Evolutionary conservation across 345 rosid genomes (phyloP), one percentile per base, ranked within the genome.

Genomic region (Eucalyptus marginata): DNA sequence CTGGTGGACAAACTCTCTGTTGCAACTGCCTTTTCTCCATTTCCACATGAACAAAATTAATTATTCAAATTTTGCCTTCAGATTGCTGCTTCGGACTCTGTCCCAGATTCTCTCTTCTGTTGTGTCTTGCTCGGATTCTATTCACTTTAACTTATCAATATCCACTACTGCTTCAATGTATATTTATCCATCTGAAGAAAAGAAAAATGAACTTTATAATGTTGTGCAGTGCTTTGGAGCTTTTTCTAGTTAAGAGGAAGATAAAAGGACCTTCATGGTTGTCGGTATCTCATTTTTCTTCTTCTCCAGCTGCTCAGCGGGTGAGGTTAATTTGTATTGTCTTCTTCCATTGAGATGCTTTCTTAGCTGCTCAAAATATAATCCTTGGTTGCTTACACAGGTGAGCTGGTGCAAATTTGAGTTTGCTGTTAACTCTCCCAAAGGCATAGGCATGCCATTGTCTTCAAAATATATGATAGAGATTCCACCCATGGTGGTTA

Each of bases 341-440:
- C 86, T 66, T 47, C 87, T 91, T 58, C 56, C 89, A 86, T 90
- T 88, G 89, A n/a, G 88, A 71, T 20, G 46, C 83, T 66, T 43
- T 87, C 50, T 87, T 31, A 64, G 27, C 56, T 3, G 56, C 76
- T 44, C 81, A 43, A 36, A 5, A 13, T 71, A 24, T 40, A 71
- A 71, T 71, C 46, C 85, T 88, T 89, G 89, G 91, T 66, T 87
- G 88, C 87, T 89, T 92, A 87, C 18, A 87, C 93, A 97, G 99
- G 96, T 97, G 90, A 98, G 99, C 93, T 97, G 98, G 99, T 98
- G 99, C 96, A 97, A 94, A 92, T 96, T 94, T 94, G 99, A 98
- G 94, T 90, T 98, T 68, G 90, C 87, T 90, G 93, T 95, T 89
- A 96, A 94, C 88, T 94, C 93, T 89, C 94, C 98, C 43, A 98